Evolutionary conservation across 768 basidiomycete genomes (phyloP), one percentile per base, ranked within the genome.

Genomic region (Suillus cothurnatus): DNA sequence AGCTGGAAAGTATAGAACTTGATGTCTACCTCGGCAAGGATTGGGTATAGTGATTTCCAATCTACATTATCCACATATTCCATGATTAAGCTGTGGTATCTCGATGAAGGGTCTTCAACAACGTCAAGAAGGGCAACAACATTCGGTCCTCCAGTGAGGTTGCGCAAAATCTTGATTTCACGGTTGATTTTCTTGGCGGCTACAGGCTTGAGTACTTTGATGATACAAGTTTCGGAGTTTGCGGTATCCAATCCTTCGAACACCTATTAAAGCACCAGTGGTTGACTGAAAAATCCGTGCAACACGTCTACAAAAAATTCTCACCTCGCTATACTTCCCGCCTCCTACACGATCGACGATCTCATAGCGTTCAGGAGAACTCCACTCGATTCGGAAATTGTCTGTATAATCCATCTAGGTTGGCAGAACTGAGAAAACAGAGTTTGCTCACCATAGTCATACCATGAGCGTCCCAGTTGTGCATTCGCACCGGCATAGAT

Each of bases 191-290:
- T 91, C 82, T 84, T 75, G 81, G 71, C 64, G 45, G 77, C 88
- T 49, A 91, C 88, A 28, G 89, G 89, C 71, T 91, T 91, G 69
- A 91, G 79, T 6, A 91, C 88, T 73, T 91, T 91, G 78, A 91
- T 84, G 68, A 89, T 79, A 70, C 86, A 86, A 63, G 79, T 82
- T 65, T 85, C 84, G 39, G 78, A 78, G 68, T 81, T 85, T 67
- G 80, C 81, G 72, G 82, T 81, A 73, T 89, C 84, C 63, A 88
- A 74, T 53, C 86, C 87, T 67, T 85, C 84, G 72, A 89, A 89
- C 32, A 86, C 85, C 85, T 85, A 63, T n/a, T 31, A 36, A 55
- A 15, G 34, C 6, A 32, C 31, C 31, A 32, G 31, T 43, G 31
- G 55, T 61, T 53, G 21, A 61, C 21, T 23, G 19, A 28, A 57